Base-by-base conservation (phyloP, 2,329 filamentous ascomycete genomes). In the Chrysoporthe cubensis region DNA sequence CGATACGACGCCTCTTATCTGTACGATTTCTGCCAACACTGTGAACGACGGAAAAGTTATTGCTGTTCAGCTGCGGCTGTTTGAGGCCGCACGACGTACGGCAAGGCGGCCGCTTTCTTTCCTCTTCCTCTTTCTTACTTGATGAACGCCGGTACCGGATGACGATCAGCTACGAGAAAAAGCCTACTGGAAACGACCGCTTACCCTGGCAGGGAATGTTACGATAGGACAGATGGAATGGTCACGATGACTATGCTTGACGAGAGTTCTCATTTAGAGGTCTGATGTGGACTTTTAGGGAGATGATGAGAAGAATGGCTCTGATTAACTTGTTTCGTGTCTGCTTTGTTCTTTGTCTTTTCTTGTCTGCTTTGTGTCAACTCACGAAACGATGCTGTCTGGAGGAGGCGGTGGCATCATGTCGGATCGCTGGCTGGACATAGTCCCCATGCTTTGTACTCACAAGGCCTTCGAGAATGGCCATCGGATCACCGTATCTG, bases 41-140 rank as follows among this genome's bases (percentile, higher is more conserved):
- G 26, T 66, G 57, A 64, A 48, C 64, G 46, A 62, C 43, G 26
- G 0, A 48, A 52, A 64, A 56, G 34, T 58, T n/a, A 7, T 66
- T 42, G 48, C 58, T 66, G 40, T 61, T 46, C 56, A 9, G 44
- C 64, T 66, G 57, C 37, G 26, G 52, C n/a, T 18, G 8, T 67
- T 43, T 46, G 21, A 6, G 37, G 56, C 32, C 18, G 63, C 43
- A 18, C 43, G 32, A 32, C n/a, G n/a, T 26, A 59, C n/a, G 56
- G 46, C n/a, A 32, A 8, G 62, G 2, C 43, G 46, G 34, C 13
- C 4, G 11, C 14, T 48, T 48, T 48, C 44, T 43, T 56, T 44
- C 37, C 21, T 56, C 13, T 50, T 44, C 14, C 21, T 11, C 14
- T 42, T 34, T 56, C 9, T 26, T 66, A 14, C 44, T 34, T 21